Percentiles rank a stretch among this genome's conserved stretches.
Conservation (phyloP, 2,329 filamentous ascomycete species). For the Didymella exigua region DNA sequence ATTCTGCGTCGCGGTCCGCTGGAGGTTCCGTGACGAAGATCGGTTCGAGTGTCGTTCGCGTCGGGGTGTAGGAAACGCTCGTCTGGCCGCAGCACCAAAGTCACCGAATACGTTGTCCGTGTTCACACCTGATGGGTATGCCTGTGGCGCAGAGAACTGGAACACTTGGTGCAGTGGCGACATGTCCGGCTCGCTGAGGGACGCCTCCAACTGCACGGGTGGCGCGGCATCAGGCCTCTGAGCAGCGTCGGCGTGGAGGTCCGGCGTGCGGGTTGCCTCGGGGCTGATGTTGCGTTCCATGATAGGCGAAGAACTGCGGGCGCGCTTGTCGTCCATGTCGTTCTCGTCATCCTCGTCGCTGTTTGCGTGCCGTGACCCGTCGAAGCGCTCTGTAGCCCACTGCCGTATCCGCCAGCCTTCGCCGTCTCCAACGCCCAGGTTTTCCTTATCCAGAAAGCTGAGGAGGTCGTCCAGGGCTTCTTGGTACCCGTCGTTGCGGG, state of each 20-base stretch:
- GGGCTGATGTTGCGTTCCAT: conserved; percentile 57
- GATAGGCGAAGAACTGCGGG: conserved; percentile 65
- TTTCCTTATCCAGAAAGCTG: conserved; percentile 81
- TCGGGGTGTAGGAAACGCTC: conserved; percentile 42
- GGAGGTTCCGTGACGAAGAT: conserved; percentile 35
- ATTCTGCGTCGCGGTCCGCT: conserved; percentile 42
- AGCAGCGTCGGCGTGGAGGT: conserved; percentile 22
- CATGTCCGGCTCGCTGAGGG: conserved; percentile 36
- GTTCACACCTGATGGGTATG: conserved; percentile 59
- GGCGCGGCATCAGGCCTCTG: conserved; percentile 41
- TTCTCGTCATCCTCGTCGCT: conserved; percentile 72
- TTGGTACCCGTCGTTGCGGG: conserved; percentile 84
- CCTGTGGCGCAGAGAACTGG: conserved; percentile 70
- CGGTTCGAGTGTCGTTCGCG: conserved; percentile 50
- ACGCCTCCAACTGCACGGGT: conserved; percentile 49
- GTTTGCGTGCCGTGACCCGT: conserved; percentile 61
- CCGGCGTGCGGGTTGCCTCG: conserved; percentile 45
- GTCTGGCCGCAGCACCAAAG: conserved; percentile 37
- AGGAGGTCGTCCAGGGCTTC: conserved; percentile 91
- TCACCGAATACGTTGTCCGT: conserved; percentile 31
- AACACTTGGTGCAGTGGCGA: conserved; percentile 56
- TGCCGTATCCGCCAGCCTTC: conserved; percentile 72
- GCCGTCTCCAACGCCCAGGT: conserved; percentile 77
- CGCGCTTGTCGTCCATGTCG: conserved; percentile 62
- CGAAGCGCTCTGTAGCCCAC: conserved; percentile 72